Conservation (phyloP, 2,329 filamentous ascomycete species). For the Chalara sp. region DNA sequence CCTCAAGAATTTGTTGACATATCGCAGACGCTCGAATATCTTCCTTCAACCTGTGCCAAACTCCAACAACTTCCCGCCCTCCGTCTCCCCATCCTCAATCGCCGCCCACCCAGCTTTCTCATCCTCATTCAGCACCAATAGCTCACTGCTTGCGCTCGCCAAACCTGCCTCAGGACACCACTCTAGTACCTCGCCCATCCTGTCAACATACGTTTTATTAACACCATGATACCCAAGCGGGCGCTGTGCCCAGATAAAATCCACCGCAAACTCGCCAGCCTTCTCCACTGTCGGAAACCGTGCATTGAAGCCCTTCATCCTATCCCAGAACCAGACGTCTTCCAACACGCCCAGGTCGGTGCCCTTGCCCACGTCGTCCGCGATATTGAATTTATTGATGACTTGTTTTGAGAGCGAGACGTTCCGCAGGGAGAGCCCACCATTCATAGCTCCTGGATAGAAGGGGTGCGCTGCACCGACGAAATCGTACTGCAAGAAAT, state of each 20-base stretch:
- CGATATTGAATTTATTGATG: background rate
- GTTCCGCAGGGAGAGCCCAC: slow-evolving; percentile 36
- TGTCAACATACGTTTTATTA: slow-evolving; percentile 4
- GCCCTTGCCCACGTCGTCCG: slow-evolving; percentile 7
- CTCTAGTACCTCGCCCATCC: slow-evolving; percentile 17
- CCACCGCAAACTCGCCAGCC: slow-evolving; percentile 10
- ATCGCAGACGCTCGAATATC: too few species aligned
- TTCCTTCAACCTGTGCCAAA: background rate
- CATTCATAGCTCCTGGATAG: slow-evolving; percentile 10
- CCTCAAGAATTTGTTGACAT: too few species aligned
- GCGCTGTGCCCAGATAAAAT: slow-evolving; percentile 2
- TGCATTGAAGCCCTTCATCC: slow-evolving; percentile 14
- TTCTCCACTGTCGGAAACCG: slow-evolving; percentile 12
- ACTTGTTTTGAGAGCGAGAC: slow-evolving; percentile 31
- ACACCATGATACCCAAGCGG: slow-evolving; percentile 11
- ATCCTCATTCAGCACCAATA: background rate
- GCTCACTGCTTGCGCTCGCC: background rate
- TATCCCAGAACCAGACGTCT: slow-evolving; percentile 12
- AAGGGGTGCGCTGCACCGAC: slow-evolving; percentile 13
- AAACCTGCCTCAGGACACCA: slow-evolving; percentile 25
- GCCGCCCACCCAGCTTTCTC: background rate
- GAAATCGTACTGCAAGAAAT: slow-evolving; percentile 23
- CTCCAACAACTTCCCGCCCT: background rate
- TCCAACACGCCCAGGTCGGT: slow-evolving; percentile 10
- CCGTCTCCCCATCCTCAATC: background rate